Base-by-base conservation (phyloP, 768 basidiomycete genomes). In the Mrakia blollopis region DNA sequence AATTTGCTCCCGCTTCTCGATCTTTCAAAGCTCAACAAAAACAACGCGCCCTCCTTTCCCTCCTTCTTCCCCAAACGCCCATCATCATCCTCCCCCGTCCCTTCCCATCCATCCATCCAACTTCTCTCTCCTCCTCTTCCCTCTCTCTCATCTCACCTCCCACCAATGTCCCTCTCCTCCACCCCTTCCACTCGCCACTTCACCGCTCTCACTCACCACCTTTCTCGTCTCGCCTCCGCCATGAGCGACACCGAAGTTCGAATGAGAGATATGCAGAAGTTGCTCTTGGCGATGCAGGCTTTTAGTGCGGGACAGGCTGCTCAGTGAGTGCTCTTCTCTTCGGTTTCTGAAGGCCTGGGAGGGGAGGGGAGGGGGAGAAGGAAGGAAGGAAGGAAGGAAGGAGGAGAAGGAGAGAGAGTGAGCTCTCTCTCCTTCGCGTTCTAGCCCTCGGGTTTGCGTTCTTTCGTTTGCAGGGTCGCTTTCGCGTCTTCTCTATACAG, bases 121-220 rank as follows among this genome's bases (percentile, higher is more conserved):
- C n/a, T 9, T 11, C 44, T 14, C 14, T 44, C 44, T 44, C 11
- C 44, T 14, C 44, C 11, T 44, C 44, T 54, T 28, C 18, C 23
- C 39, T 7, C 52, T 57, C 35, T 57, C 3, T 16, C 47, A 2
- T 50, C 14, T 8, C 44, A 44, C 32, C 62, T n/a, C 60, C 60
- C 60, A 44, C 23, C 47, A 41, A 72, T 72, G 57, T 73, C 76
- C 30, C 32, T 50, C 41, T 50, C 62, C 47, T 77, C 76, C 1
- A 72, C 76, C 11, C 76, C 76, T 30, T 32, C 60, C n/a, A 61
- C 52, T 0, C 76, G 76, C 7, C 76, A 77, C 63, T 71, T 77
- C 39, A 62, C 70, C n/a, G 76, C 76, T 25, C 76, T 77, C 11
- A 72, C 76, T 1, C 67, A 69, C 41, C 75, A 76, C 35, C 75